These are phyloP conservation scores for Nissolia schottii DNA, from an alignment of 306 rosid genomes.

Conservation along the genomic window DNA sequence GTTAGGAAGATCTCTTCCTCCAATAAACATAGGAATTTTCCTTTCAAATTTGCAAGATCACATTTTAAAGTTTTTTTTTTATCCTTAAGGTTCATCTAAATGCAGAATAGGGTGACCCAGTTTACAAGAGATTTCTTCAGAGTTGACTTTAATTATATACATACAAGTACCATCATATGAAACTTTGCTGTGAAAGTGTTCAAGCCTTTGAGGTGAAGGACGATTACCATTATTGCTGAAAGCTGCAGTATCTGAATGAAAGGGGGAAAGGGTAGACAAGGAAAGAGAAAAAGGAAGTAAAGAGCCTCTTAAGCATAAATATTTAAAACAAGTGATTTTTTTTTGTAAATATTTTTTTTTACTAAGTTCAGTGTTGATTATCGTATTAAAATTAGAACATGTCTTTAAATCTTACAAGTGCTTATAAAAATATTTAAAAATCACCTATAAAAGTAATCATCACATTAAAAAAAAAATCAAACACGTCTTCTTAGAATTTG, in stretches of 20 bases:
- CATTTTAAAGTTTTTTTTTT: too few species aligned
- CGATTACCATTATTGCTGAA: not conserved
- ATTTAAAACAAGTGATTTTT: too few species aligned
- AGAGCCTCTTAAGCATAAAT: not conserved
- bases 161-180: not conserved
- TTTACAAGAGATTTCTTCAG: not conserved
- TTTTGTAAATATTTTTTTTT: not conserved
- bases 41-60: not conserved
- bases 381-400: too few species aligned
- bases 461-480: too few species aligned
- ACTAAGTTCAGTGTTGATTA: too few species aligned
- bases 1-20: not conserved
- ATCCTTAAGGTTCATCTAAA: too few species aligned
- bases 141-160: conserved; percentile 13
- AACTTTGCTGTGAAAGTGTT: not conserved
- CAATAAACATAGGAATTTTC: not conserved
- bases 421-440: too few species aligned
- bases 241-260: not conserved
- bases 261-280: not conserved
- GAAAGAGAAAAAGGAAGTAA: not conserved
- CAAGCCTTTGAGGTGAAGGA: not conserved
- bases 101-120: too few species aligned
- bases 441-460: too few species aligned
- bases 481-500: too few species aligned
- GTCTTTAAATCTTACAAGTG: too few species aligned